Percentiles rank a stretch among this genome's conserved stretches.
Evolutionary conservation across 2,329 filamentous ascomycete genomes (phyloP).

Genomic region (Pseudocercospora pini-densiflorae): DNA sequence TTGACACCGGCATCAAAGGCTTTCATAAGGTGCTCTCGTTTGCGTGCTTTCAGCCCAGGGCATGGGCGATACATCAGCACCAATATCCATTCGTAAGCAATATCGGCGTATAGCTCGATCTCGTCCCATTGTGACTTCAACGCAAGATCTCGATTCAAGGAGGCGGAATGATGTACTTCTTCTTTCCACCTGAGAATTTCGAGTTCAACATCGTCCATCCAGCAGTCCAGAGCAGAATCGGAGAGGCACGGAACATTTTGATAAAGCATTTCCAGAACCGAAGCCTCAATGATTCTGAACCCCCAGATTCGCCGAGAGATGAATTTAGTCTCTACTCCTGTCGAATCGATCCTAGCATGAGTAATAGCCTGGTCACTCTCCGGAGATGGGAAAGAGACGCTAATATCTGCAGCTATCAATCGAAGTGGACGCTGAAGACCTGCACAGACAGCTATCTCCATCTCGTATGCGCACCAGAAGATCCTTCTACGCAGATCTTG

Average conservation of each 20-base stretch:
- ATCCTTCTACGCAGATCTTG: constrained; percentile 8
- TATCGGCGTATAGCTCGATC: constrained; percentile 8
- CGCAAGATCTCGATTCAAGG: background rate
- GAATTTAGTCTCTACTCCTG: background rate
- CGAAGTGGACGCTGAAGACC: constrained; percentile 9
- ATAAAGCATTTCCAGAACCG: background rate
- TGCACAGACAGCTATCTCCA: constrained; percentile 13
- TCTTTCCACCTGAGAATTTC: background rate
- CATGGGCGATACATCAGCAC: constrained; percentile 11
- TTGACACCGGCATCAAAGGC: background rate
- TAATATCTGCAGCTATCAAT: background rate
- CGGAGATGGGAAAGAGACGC: constrained; percentile 1
- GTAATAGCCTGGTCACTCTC: constrained; percentile 1
- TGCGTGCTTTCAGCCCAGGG: background rate
- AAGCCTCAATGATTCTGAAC: constrained; percentile 1
- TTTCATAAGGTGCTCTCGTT: constrained; percentile 2
- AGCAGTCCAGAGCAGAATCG: background rate
- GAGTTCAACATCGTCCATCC: background rate
- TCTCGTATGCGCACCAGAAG: constrained; percentile 14
- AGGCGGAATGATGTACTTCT: constrained; percentile 1
- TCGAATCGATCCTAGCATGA: background rate
- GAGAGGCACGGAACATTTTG: background rate
- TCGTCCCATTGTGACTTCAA: constrained; percentile 9
- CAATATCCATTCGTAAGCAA: constrained; percentile 4
- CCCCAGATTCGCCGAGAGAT: constrained; percentile 3